Evolutionary conservation across 441 rosid genomes (phyloP), one percentile per base, ranked within the genome.

Genomic region (Populus hybrid): DNA sequence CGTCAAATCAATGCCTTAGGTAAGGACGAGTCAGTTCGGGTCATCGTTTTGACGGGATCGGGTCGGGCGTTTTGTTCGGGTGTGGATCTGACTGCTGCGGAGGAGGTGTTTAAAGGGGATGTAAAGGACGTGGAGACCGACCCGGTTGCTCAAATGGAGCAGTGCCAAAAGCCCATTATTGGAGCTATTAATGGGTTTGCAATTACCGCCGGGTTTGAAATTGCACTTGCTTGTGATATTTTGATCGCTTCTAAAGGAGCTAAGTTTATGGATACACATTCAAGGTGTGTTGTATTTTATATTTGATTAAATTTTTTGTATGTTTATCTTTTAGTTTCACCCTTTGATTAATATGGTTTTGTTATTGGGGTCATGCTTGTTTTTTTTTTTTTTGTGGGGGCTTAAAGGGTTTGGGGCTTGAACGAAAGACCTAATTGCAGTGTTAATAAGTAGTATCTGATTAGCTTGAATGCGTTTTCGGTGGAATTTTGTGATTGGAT

Each of bases 11-110:
- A 87, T 80, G 81, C 87, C 8, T 83, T 93, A 30, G 92, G 80
- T 67, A 26, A 77, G 16, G 94, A 92, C 57, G 88, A 86, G 0
- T 83, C 94, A 0, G 91, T 91, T 3, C 82, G 83, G 84, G 94
- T 86, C 36, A 84, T 93, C 21, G 82, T 95, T 46, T 74, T 92
- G 40, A 79, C 92, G 18, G 97, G 95, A 16, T 84, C 95, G 38
- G 97, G 98, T 77, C 84, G 93, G 61, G 88, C 99, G 5, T 95
- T 93, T 78, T 95, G 97, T 77, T 87, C 97, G 3, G 98, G 98
- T 24, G 88, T 93, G 8, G 99, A 95, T 81, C 86, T 93, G 77
- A 95, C 92, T 12, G 84, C 90, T 4, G 96, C 97, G 2, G 95
- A 91, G 85, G 89, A 89, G 11, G 90, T 95, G 42, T 95, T 95